phyloP scores from a whole-genome alignment of 148 eudicot species.

The Cornus suecica region DNA sequence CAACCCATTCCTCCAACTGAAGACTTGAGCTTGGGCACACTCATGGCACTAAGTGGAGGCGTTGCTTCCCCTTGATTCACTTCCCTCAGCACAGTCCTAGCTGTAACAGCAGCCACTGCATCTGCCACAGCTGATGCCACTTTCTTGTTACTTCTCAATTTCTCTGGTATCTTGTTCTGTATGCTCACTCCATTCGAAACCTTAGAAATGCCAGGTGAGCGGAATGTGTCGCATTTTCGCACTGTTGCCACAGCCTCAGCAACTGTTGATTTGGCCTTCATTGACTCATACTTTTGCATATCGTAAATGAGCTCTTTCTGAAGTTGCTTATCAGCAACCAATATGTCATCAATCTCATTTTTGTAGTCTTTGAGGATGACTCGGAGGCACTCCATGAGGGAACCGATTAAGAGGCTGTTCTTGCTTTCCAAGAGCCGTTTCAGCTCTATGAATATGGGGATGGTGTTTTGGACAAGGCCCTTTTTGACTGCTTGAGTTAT shows the following conservation, averaged over 20 bases:
- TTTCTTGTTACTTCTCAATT: slow-evolving; percentile 36
- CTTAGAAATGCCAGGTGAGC: slow-evolving; percentile 34
- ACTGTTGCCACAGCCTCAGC: slow-evolving; percentile 47
- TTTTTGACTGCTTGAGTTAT: slow-evolving; percentile 89
- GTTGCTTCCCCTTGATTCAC: slow-evolving; percentile 50
- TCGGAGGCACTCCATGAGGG: slow-evolving; percentile 96
- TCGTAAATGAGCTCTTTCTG: slow-evolving; percentile 89
- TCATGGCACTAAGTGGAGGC: slow-evolving; percentile 72
- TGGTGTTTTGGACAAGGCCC: slow-evolving; percentile 83
- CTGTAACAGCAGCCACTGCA: slow-evolving; percentile 61
- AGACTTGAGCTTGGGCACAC: slow-evolving; percentile 62
- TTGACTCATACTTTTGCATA: slow-evolving; percentile 71
- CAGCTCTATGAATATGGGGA: slow-evolving; percentile 92
- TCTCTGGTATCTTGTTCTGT: slow-evolving; percentile 29
- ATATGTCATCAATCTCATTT: slow-evolving; percentile 83
- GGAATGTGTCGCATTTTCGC: slow-evolving; percentile 33
- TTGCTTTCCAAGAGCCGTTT: slow-evolving; percentile 74
- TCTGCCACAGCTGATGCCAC: slow-evolving; percentile 74
- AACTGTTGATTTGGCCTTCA: slow-evolving; percentile 56
- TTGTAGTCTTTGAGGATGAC: slow-evolving; percentile 92
- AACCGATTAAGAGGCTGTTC: slow-evolving; percentile 87
- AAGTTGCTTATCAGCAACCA: slow-evolving; percentile 90
- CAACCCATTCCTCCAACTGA: slow-evolving; percentile 20
- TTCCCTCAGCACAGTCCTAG: slow-evolving; percentile 71
- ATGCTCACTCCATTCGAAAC: slow-evolving; percentile 11